These are phyloP conservation scores for Trypanosoma avium DNA, from an alignment of 208 protist species.

Conservation along the genomic window DNA sequence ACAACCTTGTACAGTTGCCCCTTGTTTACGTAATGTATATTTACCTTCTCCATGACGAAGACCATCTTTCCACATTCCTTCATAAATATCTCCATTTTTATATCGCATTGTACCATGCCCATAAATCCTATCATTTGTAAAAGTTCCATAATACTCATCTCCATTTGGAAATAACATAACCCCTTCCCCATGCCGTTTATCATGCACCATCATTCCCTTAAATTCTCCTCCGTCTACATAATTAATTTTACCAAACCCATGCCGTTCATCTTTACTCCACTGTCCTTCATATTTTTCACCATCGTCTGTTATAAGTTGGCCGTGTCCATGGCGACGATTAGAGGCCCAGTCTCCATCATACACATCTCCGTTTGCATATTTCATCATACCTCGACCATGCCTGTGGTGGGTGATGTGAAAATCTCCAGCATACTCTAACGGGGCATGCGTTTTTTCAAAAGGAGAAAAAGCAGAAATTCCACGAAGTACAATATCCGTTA, in stretches of 20 bases:
- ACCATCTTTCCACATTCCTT: conserved; percentile 76
- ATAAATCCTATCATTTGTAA: conserved; percentile 53
- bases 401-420: conserved; percentile 55
- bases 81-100: conserved; percentile 49
- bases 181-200: conserved; percentile 77
- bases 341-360: conserved; percentile 82
- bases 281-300: conserved; percentile 86
- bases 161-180: conserved; percentile 79
- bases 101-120: conserved; percentile 53
- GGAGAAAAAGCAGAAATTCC: conserved; percentile 74
- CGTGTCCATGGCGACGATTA: conserved; percentile 78
- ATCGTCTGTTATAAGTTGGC: conserved; percentile 71
- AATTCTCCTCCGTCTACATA: conserved; percentile 69
- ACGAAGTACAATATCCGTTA: conserved; percentile 49
- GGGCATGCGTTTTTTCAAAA: conserved; percentile 50
- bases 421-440: conserved; percentile 75
- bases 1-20: conserved; percentile 61
- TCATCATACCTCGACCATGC: conserved; percentile 71
- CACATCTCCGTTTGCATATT: conserved; percentile 72
- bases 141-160: conserved; percentile 87
- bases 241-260: conserved; percentile 70
- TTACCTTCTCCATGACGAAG: conserved; percentile 83
- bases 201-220: conserved; percentile 63
- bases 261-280: conserved; percentile 64
- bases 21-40: conserved; percentile 76